Percentiles rank a stretch among this genome's conserved stretches.
Evolutionary conservation across 371 early-diverging fungal genomes (phyloP).

Genomic region (Mortierella sp.): DNA sequence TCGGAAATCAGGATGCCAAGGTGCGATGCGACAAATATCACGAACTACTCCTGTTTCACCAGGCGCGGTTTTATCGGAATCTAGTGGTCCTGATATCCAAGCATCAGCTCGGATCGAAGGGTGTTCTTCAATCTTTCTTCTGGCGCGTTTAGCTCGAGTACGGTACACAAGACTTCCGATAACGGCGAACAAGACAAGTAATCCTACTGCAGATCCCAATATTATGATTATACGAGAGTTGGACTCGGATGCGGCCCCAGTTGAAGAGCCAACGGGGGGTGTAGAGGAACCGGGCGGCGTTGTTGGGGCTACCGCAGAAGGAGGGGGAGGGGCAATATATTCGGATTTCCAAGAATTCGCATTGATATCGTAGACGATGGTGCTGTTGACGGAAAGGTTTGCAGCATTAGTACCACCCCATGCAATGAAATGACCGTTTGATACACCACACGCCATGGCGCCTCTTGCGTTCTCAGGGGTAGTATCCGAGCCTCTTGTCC

Average conservation of each 20-base stretch:
- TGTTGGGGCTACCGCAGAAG: neutral
- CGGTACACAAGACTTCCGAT: neutral
- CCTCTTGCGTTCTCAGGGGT: neutral
- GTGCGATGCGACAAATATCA: too few relatives aligned
- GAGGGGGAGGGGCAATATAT: neutral
- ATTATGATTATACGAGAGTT: neutral
- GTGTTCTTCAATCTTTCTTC: neutral
- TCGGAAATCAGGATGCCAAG: too few relatives aligned
- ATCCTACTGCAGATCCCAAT: neutral
- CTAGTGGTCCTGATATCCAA: neutral
- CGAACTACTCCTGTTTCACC: neutral
- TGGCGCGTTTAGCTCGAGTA: neutral
- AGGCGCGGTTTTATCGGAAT: neutral
- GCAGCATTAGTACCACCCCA: conserved; percentile 2
- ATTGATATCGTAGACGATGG: conserved; percentile 8
- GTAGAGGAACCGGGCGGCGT: neutral
- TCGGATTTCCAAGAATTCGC: neutral
- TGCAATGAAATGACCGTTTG: neutral
- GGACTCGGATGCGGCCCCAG: neutral
- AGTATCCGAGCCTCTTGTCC: conserved; percentile 4
- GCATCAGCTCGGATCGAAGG: neutral
- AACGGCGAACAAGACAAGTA: neutral
- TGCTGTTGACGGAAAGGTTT: neutral
- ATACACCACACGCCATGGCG: conserved; percentile 2
- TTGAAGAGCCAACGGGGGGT: neutral